These are phyloP conservation scores for Nidularia sp. DNA, from an alignment of 768 basidiomycete genomes.

Conservation along the genomic window DNA sequence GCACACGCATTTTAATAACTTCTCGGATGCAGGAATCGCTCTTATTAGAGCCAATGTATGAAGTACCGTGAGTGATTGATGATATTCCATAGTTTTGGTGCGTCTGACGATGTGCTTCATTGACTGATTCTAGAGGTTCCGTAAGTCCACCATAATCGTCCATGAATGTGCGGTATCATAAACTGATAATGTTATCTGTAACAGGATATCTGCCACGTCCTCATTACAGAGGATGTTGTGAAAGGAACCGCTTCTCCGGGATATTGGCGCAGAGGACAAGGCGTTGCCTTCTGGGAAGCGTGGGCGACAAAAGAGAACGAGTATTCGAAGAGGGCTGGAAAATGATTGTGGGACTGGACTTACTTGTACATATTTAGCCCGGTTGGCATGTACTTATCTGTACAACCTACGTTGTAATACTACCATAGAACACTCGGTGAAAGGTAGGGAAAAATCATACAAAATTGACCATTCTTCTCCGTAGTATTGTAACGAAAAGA, in stretches of 20 bases:
- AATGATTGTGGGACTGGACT: neutral
- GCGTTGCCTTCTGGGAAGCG: constrained; percentile 67
- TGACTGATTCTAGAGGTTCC: too few relatives aligned
- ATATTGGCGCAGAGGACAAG: constrained; percentile 75
- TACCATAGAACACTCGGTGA: neutral
- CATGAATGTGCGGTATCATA: too few relatives aligned
- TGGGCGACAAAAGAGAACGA: constrained; percentile 67
- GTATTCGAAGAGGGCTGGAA: constrained; percentile 7
- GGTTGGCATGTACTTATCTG: neutral
- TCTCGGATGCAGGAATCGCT: constrained; percentile 58
- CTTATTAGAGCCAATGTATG: constrained; percentile 89
- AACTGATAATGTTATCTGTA: constrained; percentile 47
- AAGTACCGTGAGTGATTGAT: constrained; percentile 67
- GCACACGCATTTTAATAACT: neutral
- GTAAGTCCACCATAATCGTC: too few relatives aligned
- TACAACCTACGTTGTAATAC: neutral
- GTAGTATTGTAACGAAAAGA: neutral
- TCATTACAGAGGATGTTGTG: constrained; percentile 72
- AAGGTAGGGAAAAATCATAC: neutral
- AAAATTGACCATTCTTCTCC: constrained; percentile 1
- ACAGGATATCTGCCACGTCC: constrained; percentile 78
- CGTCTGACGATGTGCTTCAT: constrained; percentile 20
- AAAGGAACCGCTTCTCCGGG: constrained; percentile 56
- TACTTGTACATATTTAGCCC: neutral
- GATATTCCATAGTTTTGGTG: constrained; percentile 1